These are phyloP conservation scores for Jamesozyma gamospora DNA, from an alignment of 805 yeast species.

Conservation along the genomic window DNA sequence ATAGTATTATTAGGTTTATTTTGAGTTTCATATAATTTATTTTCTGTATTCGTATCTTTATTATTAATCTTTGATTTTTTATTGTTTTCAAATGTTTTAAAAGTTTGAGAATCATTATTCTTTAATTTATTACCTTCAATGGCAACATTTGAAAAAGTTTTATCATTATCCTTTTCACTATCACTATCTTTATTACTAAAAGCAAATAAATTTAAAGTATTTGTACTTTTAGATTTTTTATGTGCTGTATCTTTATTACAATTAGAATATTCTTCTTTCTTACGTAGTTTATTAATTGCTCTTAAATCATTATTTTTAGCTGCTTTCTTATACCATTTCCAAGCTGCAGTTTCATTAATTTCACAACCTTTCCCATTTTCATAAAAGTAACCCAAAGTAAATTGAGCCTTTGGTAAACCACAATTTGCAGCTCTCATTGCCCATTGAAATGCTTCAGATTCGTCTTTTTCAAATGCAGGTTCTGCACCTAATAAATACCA, in stretches of 20 bases:
- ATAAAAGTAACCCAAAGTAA: constrained; percentile 70
- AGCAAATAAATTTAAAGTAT: constrained; percentile 18
- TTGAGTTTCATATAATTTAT: too few species aligned
- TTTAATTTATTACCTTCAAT: not conserved
- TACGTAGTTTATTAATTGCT: constrained; percentile 34
- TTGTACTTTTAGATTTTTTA: constrained; percentile 14
- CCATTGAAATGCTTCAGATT: constrained; percentile 88
- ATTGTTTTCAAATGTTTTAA: too few species aligned
- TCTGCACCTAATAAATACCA: constrained; percentile 93
- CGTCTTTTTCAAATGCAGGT: constrained; percentile 69
- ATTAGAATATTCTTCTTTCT: not conserved
- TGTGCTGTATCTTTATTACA: constrained; percentile 3
- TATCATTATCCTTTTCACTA: not conserved
- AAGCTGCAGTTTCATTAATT: constrained; percentile 45
- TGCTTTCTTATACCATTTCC: constrained; percentile 67
- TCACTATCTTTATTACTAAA: constrained; percentile 3
- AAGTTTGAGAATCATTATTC: not conserved
- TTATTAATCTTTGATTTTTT: not conserved
- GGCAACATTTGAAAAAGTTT: not conserved
- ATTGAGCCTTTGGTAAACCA: constrained; percentile 74
- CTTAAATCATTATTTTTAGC: constrained; percentile 49
- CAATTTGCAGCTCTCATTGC: constrained; percentile 75
- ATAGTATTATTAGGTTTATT: too few species aligned
- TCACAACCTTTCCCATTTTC: constrained; percentile 85
- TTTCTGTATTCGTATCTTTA: too few species aligned